Percentiles rank a stretch among this genome's conserved stretches.
These are phyloP conservation scores for Berberis vulgaris DNA, from an alignment of 164 flowering plant genomes.

Conservation along the genomic window DNA sequence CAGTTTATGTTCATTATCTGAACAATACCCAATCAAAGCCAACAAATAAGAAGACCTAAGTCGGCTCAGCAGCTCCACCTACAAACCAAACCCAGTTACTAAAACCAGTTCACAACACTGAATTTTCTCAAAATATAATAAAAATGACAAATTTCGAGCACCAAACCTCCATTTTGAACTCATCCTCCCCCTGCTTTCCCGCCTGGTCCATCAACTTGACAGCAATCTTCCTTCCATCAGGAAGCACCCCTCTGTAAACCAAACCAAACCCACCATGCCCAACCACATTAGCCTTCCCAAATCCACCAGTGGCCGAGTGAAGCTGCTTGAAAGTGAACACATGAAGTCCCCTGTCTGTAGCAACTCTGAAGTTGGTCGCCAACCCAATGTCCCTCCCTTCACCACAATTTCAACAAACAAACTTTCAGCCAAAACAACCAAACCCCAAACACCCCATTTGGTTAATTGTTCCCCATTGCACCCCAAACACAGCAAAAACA, in stretches of 20 bases:
- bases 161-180: constrained; percentile 80
- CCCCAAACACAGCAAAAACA: not conserved
- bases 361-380: constrained; percentile 28
- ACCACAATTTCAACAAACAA: not conserved
- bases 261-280: constrained; percentile 92
- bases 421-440: not conserved
- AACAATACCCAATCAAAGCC: constrained; percentile 79
- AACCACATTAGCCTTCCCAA: constrained; percentile 74
- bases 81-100: constrained; percentile 4
- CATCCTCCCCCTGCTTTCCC: constrained; percentile 93
- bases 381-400: constrained; percentile 32
- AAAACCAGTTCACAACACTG: not conserved
- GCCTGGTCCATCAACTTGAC: constrained; percentile 83
- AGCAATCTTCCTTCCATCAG: constrained; percentile 76
- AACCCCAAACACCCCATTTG: not conserved
- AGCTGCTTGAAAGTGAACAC: constrained; percentile 89
- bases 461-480: not conserved
- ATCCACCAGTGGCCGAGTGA: constrained; percentile 82
- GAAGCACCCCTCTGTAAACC: constrained; percentile 80
- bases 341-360: constrained; percentile 55
- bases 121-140: not conserved
- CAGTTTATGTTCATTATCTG: constrained; percentile 58
- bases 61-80: constrained; percentile 88
- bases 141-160: not conserved
- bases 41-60: constrained; percentile 74